Evolutionary conservation across 352 stramenopile species (phyloP).

Genomic region (Globisporangium spinosum): DNA sequence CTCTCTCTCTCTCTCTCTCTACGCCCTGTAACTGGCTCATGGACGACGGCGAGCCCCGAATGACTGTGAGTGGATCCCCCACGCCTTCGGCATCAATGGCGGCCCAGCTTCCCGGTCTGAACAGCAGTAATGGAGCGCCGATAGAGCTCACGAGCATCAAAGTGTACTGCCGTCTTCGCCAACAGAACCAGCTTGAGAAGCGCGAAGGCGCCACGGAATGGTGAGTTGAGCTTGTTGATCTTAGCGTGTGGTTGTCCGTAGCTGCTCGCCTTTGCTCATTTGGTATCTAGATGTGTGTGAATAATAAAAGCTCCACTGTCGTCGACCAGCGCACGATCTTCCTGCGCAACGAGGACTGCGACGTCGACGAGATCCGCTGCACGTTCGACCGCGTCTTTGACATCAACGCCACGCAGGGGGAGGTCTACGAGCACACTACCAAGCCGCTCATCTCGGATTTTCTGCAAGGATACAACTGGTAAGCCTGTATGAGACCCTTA

Average conservation of each 20-base stretch:
- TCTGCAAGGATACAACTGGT: constrained; percentile 78
- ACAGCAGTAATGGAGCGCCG: background rate
- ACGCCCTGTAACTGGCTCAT: background rate
- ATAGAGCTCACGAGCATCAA: constrained; percentile 46
- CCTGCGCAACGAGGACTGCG: constrained; percentile 60
- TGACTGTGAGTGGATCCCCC: constrained; percentile 15
- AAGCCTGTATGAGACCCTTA: background rate
- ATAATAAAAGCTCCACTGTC: constrained; percentile 42
- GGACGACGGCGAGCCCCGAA: constrained; percentile 6
- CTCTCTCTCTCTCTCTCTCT: background rate
- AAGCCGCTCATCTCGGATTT: constrained; percentile 64
- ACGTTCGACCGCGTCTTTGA: constrained; percentile 75
- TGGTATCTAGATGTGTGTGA: background rate
- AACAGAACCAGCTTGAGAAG: constrained; percentile 74
- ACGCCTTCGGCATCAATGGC: background rate
- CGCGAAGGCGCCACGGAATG: constrained; percentile 56
- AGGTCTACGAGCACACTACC: constrained; percentile 68
- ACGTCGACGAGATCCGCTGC: constrained; percentile 72
- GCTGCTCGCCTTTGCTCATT: background rate
- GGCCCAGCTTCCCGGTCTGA: constrained; percentile 5
- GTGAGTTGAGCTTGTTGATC: constrained; percentile 19
- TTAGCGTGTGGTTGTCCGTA: background rate
- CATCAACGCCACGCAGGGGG: constrained; percentile 46
- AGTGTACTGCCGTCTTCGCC: constrained; percentile 72
- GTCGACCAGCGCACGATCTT: constrained; percentile 53